These are phyloP conservation scores for Amborella trichopoda DNA, from an alignment of 164 flowering plant species.

Conservation along the genomic window DNA sequence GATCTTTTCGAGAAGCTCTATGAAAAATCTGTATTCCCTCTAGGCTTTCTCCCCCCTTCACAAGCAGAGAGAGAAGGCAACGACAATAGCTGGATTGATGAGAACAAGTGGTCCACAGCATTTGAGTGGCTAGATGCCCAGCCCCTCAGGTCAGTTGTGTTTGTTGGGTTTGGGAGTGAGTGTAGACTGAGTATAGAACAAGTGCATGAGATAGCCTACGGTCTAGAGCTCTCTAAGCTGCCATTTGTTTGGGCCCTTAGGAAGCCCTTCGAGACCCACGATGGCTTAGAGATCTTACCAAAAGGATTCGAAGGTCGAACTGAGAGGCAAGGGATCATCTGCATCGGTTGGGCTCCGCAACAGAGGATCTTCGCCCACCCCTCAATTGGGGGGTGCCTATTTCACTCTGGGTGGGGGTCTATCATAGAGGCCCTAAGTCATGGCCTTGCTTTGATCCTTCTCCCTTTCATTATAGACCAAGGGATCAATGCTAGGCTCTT, in stretches of 20 bases:
- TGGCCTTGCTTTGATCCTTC: conserved; percentile 21
- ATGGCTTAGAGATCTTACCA: neutral
- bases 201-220: neutral
- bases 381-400: conserved; percentile 27
- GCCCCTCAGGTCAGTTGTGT: neutral
- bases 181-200: neutral
- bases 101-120: neutral
- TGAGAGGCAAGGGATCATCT: neutral
- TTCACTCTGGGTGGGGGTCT: conserved; percentile 26
- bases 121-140: neutral
- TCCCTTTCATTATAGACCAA: conserved; percentile 21
- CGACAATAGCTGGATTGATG: neutral
- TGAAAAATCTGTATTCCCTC: neutral
- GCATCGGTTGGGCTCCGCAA: neutral
- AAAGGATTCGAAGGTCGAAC: neutral
- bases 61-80: neutral
- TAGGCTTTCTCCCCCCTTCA: neutral
- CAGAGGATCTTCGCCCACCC: conserved; percentile 20
- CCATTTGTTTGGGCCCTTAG: conserved; percentile 1
- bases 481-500: conserved; percentile 22
- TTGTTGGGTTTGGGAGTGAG: neutral
- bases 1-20: neutral
- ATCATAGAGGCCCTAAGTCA: conserved; percentile 16
- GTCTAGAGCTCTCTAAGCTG: neutral
- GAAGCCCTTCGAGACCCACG: neutral